A percentile compares a stretch with the other conserved stretches of the same genome.
Evolutionary conservation across 352 stramenopile species (phyloP).

Genomic region (Globisporangium camurandrum): DNA sequence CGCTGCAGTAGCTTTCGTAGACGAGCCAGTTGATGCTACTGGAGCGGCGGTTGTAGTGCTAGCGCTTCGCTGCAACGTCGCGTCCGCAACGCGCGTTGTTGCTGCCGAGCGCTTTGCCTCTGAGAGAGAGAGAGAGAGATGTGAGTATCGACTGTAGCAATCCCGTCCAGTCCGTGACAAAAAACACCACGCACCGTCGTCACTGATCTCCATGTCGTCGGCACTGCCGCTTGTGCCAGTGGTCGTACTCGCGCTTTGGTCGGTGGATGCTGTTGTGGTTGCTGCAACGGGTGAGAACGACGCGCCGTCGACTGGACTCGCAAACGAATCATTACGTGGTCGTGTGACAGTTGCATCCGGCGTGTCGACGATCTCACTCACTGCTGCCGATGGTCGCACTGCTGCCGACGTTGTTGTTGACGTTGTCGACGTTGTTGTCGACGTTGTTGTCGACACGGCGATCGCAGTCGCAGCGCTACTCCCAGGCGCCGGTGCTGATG

Average conservation of each 20-base stretch:
- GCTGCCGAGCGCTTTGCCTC: too few species aligned
- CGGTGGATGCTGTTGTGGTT: too few species aligned
- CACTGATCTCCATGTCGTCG: slow-evolving; percentile 16
- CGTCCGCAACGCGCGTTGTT: background rate
- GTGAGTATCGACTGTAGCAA: background rate
- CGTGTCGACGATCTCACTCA: slow-evolving; percentile 2
- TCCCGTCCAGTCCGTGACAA: background rate
- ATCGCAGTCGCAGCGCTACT: too few species aligned
- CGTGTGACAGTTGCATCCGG: slow-evolving; percentile 6
- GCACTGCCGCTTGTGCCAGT: background rate
- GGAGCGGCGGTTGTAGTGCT: background rate
- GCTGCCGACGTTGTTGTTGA: background rate
- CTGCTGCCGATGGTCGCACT: background rate
- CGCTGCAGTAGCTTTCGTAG: background rate
- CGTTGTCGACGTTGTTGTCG: too few species aligned
- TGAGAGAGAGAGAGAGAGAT: background rate
- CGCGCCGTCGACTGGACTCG: slow-evolving; percentile 2
- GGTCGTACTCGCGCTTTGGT: slow-evolving; percentile 5
- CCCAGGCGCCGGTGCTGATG: background rate
- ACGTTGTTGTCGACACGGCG: background rate
- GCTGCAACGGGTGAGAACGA: slow-evolving; percentile 9
- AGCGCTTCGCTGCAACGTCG: background rate
- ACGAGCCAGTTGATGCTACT: background rate
- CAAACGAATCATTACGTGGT: slow-evolving; percentile 5
- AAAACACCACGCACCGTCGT: slow-evolving; percentile 7